Base-by-base conservation (phyloP, 2,329 filamentous ascomycete species). In the Aspergillus udagawae region DNA sequence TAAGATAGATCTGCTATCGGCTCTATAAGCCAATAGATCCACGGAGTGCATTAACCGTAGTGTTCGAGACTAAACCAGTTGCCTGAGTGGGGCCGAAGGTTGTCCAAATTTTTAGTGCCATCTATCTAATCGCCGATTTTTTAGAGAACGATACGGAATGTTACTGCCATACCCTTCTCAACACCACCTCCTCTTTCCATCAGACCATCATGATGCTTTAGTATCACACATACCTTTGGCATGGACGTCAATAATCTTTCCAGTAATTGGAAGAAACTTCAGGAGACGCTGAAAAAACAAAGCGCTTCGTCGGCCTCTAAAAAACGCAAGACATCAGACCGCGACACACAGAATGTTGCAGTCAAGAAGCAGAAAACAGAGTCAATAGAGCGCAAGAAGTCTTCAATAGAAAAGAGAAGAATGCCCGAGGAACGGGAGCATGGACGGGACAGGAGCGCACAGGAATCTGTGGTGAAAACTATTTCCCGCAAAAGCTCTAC, bases 401-500 rank as follows among this genome's bases (percentile, higher is more conserved):
- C 65, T 52, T 28, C 61, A 2, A 54, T 62, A 50, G 72, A 69
- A 51, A 64, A 64, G 55, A 74, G 69, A 55, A 72, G 64, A 47
- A 75, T 75, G 72, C 59, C 65, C 10, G 67, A 73, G 28, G 60
- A 49, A 8, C 38, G 61, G 14, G 51, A 59, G 23, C 47, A 58
- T 35, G 61, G 49, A 49, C 54, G 29, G 42, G 17, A 77, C 86
- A 27, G 81, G 73, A 87, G 50, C 86, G 86, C 82, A 80, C 83
- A 12, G 79, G 83, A 62, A 81, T 86, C 60, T 83, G 86, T 64
- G 80, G 83, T 65, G 72, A 83, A 27, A 83, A 86, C 65, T 79
- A 83, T 57, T 69, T 89, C 42, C 82, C 83, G 35, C 81, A 85
- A 67, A 84, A 84, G 17, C 89, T 90, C 75, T 79, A 82, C 48